phyloP scores from a whole-genome alignment of 768 basidiomycete genomes.

The Boletus pseudopeckii region DNA sequence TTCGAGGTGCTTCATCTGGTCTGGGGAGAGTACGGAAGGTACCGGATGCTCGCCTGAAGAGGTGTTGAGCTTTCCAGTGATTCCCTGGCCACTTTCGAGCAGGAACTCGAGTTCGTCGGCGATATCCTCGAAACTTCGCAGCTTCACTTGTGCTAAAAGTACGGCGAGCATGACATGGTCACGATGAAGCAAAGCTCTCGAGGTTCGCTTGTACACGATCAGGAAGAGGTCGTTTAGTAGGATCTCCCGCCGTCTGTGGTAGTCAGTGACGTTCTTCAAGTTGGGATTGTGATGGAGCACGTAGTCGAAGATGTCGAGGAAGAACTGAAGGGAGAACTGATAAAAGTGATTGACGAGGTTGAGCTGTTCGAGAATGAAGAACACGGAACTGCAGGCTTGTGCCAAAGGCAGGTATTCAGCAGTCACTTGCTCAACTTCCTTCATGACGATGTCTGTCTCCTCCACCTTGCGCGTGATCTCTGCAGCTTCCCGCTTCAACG shows the following conservation, averaged over 20 bases:
- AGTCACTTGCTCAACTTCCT: constrained; percentile 93
- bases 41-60: constrained; percentile 37
- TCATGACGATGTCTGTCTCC: constrained; percentile 94
- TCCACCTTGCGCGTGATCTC: constrained; percentile 95
- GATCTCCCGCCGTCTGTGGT: constrained; percentile 69
- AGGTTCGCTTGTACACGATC: constrained; percentile 82
- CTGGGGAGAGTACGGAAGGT: constrained; percentile 52
- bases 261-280: constrained; percentile 73
- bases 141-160: constrained; percentile 83
- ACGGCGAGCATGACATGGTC: constrained; percentile 92
- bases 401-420: constrained; percentile 92
- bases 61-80: constrained; percentile 36
- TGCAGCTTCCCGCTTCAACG: constrained; percentile 91
- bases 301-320: constrained; percentile 98
- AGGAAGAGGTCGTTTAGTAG: constrained; percentile 88
- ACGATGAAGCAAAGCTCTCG: constrained; percentile 82
- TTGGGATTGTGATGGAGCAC: constrained; percentile 91
- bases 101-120: constrained; percentile 86
- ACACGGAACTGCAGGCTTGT: constrained; percentile 93
- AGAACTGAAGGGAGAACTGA: constrained; percentile 96
- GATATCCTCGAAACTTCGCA: constrained; percentile 77
- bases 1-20: constrained; percentile 67
- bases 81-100: constrained; percentile 80
- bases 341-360: constrained; percentile 96
- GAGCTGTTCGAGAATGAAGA: constrained; percentile 95